These are phyloP conservation scores for Amanita inopinata DNA, from an alignment of 768 basidiomycete species.

Conservation along the genomic window DNA sequence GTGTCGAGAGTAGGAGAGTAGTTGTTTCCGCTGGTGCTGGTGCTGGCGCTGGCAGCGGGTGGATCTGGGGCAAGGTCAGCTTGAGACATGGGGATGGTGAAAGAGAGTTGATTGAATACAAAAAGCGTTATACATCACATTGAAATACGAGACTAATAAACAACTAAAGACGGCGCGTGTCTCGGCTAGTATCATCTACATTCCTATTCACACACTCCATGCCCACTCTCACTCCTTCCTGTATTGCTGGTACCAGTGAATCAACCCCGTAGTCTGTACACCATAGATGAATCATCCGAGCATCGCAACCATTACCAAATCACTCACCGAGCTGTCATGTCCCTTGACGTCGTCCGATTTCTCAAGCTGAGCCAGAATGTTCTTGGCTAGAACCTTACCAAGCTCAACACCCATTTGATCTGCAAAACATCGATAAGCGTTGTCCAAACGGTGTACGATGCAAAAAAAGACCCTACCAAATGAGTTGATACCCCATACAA, in stretches of 20 bases:
- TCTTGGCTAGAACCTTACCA: slow-evolving; percentile 95
- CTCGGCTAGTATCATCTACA: no score
- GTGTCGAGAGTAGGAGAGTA: slow-evolving; percentile 22
- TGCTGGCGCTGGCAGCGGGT: background rate
- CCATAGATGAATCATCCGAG: slow-evolving; percentile 1
- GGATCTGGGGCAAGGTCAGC: background rate
- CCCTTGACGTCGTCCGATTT: slow-evolving; percentile 69
- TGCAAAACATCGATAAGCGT: slow-evolving; percentile 19
- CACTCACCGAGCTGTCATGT: slow-evolving; percentile 76
- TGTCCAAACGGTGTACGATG: background rate
- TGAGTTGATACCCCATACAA: slow-evolving; percentile 97
- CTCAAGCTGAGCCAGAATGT: slow-evolving; percentile 84
- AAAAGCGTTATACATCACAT: no score
- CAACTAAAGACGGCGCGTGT: no score
- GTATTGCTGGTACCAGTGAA: slow-evolving; percentile 92
- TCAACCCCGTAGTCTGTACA: slow-evolving; percentile 81
- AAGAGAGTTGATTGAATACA: no score
- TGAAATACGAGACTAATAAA: background rate
- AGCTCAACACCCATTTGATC: slow-evolving; percentile 99
- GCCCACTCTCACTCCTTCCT: slow-evolving; percentile 72
- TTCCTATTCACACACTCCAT: no score
- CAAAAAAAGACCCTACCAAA: slow-evolving; percentile 54
- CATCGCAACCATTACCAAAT: slow-evolving; percentile 13
- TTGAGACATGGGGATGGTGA: background rate
- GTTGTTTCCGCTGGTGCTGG: background rate